Evolutionary conservation across 2,329 filamentous ascomycete species (phyloP).

Genomic region (Alternaria sp.): DNA sequence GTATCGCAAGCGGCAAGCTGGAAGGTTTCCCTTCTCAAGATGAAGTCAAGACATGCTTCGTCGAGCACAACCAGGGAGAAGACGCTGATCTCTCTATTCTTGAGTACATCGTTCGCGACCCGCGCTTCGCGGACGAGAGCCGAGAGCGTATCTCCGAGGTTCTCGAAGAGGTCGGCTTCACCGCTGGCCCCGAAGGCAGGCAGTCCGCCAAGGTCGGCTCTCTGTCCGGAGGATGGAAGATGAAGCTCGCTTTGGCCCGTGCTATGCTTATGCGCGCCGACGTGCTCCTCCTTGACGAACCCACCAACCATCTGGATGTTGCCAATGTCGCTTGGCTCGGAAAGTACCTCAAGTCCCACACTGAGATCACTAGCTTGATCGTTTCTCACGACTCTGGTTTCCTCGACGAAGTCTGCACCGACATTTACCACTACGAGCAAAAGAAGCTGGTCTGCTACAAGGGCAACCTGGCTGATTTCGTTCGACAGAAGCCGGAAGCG

Average conservation of each 20-base stretch:
- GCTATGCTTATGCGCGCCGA: conserved; percentile 98
- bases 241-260: conserved; percentile 95
- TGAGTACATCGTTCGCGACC: conserved; percentile 90
- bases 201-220: conserved; percentile 92
- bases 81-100: conserved; percentile 96
- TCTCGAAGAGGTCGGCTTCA: conserved; percentile 91
- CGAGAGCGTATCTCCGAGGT: conserved; percentile 82
- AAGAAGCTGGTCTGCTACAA: conserved; percentile 93
- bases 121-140: conserved; percentile 79
- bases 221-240: conserved; percentile 98
- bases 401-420: conserved; percentile 95
- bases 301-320: conserved; percentile 97
- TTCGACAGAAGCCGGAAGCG: conserved; percentile 87
- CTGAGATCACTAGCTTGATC: conserved; percentile 95
- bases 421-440: conserved; percentile 98
- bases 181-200: conserved; percentile 82
- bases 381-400: conserved; percentile 98
- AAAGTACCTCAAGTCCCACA: conserved; percentile 93
- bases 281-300: conserved; percentile 94
- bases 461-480: conserved; percentile 83
- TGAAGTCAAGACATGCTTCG: conserved; percentile 92
- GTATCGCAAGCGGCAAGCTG: conserved; percentile 92
- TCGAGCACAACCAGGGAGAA: conserved; percentile 98
- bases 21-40: conserved; percentile 96
- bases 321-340: conserved; percentile 95